Evolutionary conservation across 2,329 filamentous ascomycete genomes (phyloP), one percentile per base, ranked within the genome.

Genomic region (Penicillium sp.): DNA sequence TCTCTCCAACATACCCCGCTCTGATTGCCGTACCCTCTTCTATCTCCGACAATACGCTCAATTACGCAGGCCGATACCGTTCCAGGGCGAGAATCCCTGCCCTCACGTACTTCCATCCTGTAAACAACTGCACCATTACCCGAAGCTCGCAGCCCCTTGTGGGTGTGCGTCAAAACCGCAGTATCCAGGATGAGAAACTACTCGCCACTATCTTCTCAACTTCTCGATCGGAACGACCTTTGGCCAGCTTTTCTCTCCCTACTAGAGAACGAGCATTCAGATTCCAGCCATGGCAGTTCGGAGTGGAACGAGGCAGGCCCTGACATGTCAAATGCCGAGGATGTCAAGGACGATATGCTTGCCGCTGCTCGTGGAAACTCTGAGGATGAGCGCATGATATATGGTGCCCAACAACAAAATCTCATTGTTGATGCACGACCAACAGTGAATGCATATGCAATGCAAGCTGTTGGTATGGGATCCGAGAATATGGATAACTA

Each of bases 401-500:
- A 96, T 66, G 95, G 95, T 26, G 93, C 93, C 13, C 93, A 97
- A 67, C 92, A 97, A 72, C 87, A 87, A 62, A 99, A 98, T 69
- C 79, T 98, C 58, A 99, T 99, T 65, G 92, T 99, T 45, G 95
- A 99, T 78, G 95, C 95, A 45, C 87, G 95, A 46, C 95, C 95
- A 16, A 95, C 89, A 3, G 88, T 99, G 65, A 99, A 99, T 72
- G 95, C 95, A 21, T 87, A 93, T 65, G 92, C 92, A 7, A 98
- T 97, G 84, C 93, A 97, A 73, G 91, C 93, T 4, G 88, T 93
- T 62, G 95, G 95, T 7, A 87, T 93, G 72, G 95, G 95, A 2
- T 96, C 93, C 0, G 95, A 99, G 75, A 96, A 97, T 69, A 97
- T 98, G 91, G 91, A 96, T 63, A 90, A 96, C 75, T 99, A 99